Base-by-base conservation (phyloP, 31 red algal species). In the Odonthalia washingtoniensis region DNA sequence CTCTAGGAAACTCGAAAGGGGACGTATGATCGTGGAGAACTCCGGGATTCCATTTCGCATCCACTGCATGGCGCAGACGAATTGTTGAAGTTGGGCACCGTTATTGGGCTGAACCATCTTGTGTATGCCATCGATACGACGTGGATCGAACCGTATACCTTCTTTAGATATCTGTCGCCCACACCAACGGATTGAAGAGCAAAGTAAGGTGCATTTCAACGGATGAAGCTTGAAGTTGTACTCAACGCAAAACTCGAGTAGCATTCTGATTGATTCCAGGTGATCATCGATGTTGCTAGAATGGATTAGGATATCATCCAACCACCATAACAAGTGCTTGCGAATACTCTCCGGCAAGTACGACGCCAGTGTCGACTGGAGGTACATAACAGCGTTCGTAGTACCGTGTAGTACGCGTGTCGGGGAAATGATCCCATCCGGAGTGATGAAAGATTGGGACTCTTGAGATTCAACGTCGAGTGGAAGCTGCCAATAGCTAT, bases 31-130 rank as follows among this genome's bases (percentile, higher is more conserved):
- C 24, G n/a, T 32, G 5, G 77, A 64, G 33, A 81, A 81, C 5
- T 81, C 12, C 6, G 77, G 77, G 12, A 81, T 81, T 5, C 46
- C 26, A 14, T 5, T 17, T 16, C 45, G 6, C 21, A 81, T 42
- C 77, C 77, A 64, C 33, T 81, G 77, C 46, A 81, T 32, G 5
- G 46, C 81, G 34, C 81, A 70, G 17, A 84, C 5, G 65, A 84
- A 84, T 46, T 72, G 81, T 28, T 84, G 36, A 24, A 84, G 66
- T 4, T 84, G 33, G 4, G 18, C 26, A n/a, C 81, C 81, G 38
- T 5, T 42, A 12, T 17, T 70, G 5, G 81, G 81, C 27, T 6
- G 16, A 6, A 26, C 53, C 46, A 66, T 32, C 16, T 14, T 38
- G 69, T 67, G 53, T 26, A 81, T 16, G 45, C 78, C 60, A 32